Conservation (phyloP, 495 filamentous ascomycete species). For the Trichoderma virens region DNA sequence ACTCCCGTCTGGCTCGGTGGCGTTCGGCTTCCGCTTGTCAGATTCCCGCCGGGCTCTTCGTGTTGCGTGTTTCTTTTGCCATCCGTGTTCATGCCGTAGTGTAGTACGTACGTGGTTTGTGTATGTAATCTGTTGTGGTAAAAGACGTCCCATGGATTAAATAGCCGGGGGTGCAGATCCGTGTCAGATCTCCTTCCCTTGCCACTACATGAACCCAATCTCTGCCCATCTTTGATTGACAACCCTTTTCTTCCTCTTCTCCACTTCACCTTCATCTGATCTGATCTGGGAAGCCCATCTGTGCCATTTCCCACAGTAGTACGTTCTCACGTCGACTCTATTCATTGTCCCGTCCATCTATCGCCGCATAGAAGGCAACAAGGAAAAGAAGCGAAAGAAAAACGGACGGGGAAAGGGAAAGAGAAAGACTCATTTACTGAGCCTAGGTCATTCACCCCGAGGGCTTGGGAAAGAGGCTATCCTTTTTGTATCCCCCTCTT, state of each 20-base stretch:
- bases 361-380: not conserved
- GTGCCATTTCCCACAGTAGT: no score
- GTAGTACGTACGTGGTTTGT: not conserved
- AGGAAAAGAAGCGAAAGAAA: not conserved
- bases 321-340: no score
- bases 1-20: not conserved
- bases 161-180: not conserved
- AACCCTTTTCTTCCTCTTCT: not conserved
- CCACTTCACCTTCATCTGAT: not conserved
- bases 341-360: no score
- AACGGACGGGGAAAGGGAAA: constrained; percentile 1
- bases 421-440: constrained; percentile 1
- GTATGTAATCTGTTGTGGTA: not conserved
- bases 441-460: not conserved
- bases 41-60: no score
- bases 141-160: not conserved
- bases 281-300: not conserved
- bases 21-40: no score
- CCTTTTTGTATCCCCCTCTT: constrained; percentile 3
- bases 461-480: constrained; percentile 6
- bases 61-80: no score
- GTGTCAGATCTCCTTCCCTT: not conserved
- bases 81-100: no score
- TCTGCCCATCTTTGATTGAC: not conserved
- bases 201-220: not conserved